These are phyloP conservation scores for Penicillium hesseltinei DNA, from an alignment of 2,329 filamentous ascomycete genomes.

Conservation along the genomic window DNA sequence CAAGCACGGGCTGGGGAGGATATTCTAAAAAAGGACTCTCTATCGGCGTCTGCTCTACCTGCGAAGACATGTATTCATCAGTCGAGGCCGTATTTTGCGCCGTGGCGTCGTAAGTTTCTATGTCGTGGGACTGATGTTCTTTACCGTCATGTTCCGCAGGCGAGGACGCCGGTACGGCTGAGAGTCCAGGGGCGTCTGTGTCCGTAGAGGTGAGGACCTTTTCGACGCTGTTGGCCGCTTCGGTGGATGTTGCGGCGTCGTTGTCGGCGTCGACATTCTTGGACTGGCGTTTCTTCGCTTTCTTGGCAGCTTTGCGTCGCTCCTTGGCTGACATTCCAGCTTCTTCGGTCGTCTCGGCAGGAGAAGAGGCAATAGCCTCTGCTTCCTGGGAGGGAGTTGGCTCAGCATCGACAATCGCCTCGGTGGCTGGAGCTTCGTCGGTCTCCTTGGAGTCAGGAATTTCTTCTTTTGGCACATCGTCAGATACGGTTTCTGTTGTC, in stretches of 20 bases:
- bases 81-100: slow-evolving; percentile 44
- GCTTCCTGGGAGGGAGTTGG: not conserved
- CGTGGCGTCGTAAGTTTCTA: slow-evolving; percentile 35
- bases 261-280: slow-evolving; percentile 27
- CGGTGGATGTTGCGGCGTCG: slow-evolving; percentile 6
- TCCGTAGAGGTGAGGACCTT: slow-evolving; percentile 16
- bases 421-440: not conserved
- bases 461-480: slow-evolving; percentile 8
- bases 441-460: slow-evolving; percentile 18
- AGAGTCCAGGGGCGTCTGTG: slow-evolving; percentile 21
- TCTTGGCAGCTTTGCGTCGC: slow-evolving; percentile 52
- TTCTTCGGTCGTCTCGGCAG: slow-evolving; percentile 13
- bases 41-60: slow-evolving; percentile 42
- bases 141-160: slow-evolving; percentile 46
- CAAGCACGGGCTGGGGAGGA: slow-evolving; percentile 33
- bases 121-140: slow-evolving; percentile 46
- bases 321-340: slow-evolving; percentile 36
- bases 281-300: slow-evolving; percentile 42
- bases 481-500: slow-evolving; percentile 7
- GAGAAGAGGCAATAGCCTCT: not conserved
- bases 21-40: slow-evolving; percentile 33
- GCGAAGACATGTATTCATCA: slow-evolving; percentile 46
- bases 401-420: slow-evolving; percentile 6
- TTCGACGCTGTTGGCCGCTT: slow-evolving; percentile 10
- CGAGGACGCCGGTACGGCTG: slow-evolving; percentile 29